Base-by-base conservation (phyloP, 2,329 filamentous ascomycete genomes). In the Neocucurbitaria cava region DNA sequence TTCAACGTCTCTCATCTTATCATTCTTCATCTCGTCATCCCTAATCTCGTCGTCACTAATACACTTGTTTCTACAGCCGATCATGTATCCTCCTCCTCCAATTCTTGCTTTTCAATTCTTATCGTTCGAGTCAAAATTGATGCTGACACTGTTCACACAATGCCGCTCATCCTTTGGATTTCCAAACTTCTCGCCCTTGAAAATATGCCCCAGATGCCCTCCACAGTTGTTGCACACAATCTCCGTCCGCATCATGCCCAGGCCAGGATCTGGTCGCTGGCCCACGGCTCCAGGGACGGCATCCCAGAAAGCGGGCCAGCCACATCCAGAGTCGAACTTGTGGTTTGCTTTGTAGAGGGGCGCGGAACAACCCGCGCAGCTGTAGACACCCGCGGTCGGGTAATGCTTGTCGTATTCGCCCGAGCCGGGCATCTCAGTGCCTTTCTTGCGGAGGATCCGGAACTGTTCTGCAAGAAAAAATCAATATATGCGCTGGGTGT, bases 271-370 rank as follows among this genome's bases (percentile, higher is more conserved):
- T 60, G 87, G 86, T 70, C 94, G 89, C 58, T 94, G 83, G 31
- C 86, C 91, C 11, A 99, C 92, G 0, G 94, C 94, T 2, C 92
- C 93, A 0, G 95, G 94, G 46, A 99, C 86, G 62, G 89, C 94
- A 77, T 99, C 95, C 74, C 94, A 99, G 79, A 98, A 99, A 11
- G 95, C 95, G 0, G 95, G 95, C 95, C 95, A 99, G 57, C 95
- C 95, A 77, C 95, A 99, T 38, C 92, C 92, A 17, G 91, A 96
- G 77, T 91, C 91, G 84, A 99, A 99, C 77, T 99, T 99, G 79
- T 96, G 93, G 59, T 84, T 84, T 24, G 95, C 93, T 76, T 88
- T 94, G 85, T 99, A 99, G 17, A 99, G 86, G 5, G 95, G 93
- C 7, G 92, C 85, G 24, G 88, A 77, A 82, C 95, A 99, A 47